A percentile compares a stretch with the other conserved stretches of the same genome.
phyloP scores from a whole-genome alignment of 202 grass and related monocot species.

The Bolboschoenoplectus hybrid region DNA sequence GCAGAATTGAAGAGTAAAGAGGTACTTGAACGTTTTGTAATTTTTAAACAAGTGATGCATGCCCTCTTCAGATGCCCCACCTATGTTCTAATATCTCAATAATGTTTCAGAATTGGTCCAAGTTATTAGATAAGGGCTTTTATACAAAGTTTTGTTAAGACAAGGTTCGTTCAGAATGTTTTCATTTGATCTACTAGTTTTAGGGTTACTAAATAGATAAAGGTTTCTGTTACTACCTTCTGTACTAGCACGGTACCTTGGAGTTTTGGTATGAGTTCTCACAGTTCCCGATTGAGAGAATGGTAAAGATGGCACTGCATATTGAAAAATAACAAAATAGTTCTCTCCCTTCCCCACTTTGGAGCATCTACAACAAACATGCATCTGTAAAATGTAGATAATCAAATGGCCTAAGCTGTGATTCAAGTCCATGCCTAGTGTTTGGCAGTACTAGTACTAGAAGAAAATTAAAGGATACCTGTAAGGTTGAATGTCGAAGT shows the following conservation, averaged over 20 bases:
- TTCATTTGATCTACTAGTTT: conserved; percentile 26
- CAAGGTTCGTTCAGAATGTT: not conserved
- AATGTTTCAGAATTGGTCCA: not conserved
- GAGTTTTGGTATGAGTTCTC: not conserved
- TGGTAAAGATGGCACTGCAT: not conserved
- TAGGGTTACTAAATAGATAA: conserved; percentile 5
- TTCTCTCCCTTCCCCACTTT: not conserved
- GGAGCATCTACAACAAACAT: conserved; percentile 7
- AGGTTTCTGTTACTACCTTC: not conserved
- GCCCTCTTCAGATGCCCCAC: not conserved
- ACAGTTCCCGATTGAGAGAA: not conserved
- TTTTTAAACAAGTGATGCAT: not conserved
- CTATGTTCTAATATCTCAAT: not conserved
- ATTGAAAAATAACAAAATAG: not conserved
- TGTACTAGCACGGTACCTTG: not conserved
- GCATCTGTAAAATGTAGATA: not conserved
- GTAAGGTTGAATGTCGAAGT: conserved; percentile 6
- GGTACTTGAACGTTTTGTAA: conserved; percentile 43
- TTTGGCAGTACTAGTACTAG: not conserved
- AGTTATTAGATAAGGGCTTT: conserved; percentile 17
- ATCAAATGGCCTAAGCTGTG: not conserved
- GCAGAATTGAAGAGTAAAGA: conserved; percentile 88
- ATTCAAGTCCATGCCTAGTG: not conserved
- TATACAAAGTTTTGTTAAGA: not conserved
- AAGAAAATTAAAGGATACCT: not conserved